These are phyloP conservation scores for Guadua angustifolia DNA, from an alignment of 176 grass and related monocot species.

Conservation along the genomic window DNA sequence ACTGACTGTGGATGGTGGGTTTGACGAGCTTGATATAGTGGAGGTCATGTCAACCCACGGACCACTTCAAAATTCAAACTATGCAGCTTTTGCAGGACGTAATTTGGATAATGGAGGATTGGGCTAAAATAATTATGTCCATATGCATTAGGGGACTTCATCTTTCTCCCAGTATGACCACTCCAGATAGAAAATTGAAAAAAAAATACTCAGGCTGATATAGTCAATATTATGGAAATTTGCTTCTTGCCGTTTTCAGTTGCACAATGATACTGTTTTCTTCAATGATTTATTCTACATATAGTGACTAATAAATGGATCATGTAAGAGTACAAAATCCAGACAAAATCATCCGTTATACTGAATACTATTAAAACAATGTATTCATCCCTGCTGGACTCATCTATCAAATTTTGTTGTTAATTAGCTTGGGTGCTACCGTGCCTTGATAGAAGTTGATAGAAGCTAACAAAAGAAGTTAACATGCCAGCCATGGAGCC, in stretches of 20 bases:
- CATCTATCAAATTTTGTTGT: neutral
- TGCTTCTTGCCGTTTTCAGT: neutral
- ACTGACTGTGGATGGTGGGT: neutral
- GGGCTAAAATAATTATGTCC: neutral
- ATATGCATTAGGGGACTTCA: neutral
- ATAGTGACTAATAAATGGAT: neutral
- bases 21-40: constrained; percentile 31
- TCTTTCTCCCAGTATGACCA: neutral
- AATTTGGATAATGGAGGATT: neutral
- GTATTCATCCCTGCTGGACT: neutral
- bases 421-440: constrained; percentile 1
- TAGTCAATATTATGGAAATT: neutral
- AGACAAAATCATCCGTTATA: neutral
- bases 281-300: neutral
- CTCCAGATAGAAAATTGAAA: neutral
- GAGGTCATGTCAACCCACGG: constrained; percentile 36
- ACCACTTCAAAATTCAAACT: neutral
- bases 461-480: constrained; percentile 13
- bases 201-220: neutral
- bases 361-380: neutral
- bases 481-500: constrained; percentile 11
- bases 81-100: neutral
- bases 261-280: neutral
- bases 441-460: neutral
- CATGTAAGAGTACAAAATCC: neutral